These are phyloP conservation scores for Amauroascus verrucosus DNA, from an alignment of 2,329 filamentous ascomycete genomes.

Conservation along the genomic window DNA sequence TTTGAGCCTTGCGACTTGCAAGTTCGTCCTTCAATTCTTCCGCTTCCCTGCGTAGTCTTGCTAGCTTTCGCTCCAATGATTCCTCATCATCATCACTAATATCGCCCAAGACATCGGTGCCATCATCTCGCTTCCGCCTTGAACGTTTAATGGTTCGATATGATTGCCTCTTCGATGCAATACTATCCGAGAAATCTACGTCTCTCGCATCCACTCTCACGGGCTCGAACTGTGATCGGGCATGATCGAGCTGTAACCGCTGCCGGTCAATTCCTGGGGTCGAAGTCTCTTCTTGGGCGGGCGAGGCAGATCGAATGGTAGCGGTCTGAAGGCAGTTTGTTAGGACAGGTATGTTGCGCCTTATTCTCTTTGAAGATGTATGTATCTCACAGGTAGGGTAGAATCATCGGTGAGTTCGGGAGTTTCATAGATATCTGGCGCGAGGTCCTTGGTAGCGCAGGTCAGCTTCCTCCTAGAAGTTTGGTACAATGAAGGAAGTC, in stretches of 20 bases:
- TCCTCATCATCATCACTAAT: conserved; percentile 72
- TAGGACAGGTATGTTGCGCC: conserved; percentile 44
- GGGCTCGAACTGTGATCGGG: conserved; percentile 68
- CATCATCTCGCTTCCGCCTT: conserved; percentile 41
- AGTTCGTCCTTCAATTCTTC: conserved; percentile 56
- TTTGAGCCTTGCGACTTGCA: conserved; percentile 40
- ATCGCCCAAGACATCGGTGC: conserved; percentile 56
- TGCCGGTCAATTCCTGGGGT: conserved; percentile 61
- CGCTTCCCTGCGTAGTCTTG: conserved; percentile 71
- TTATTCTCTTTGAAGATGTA: background rate
- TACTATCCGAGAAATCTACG: conserved; percentile 82
- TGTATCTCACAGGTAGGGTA: conserved; percentile 58
- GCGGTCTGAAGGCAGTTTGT: conserved; percentile 34
- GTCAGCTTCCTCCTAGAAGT: conserved; percentile 13
- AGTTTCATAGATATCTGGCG: conserved; percentile 93
- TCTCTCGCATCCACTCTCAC: conserved; percentile 64
- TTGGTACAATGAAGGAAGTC: conserved; percentile 10
- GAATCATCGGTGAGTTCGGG: conserved; percentile 84
- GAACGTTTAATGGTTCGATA: conserved; percentile 66
- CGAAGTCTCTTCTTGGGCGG: conserved; percentile 47
- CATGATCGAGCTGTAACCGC: conserved; percentile 64
- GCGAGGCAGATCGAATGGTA: conserved; percentile 47
- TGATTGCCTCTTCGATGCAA: conserved; percentile 70
- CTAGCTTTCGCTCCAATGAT: conserved; percentile 65
- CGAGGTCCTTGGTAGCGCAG: conserved; percentile 52